Base-by-base conservation (phyloP, 2,329 filamentous ascomycete species). In the Calonectria pteridis region DNA sequence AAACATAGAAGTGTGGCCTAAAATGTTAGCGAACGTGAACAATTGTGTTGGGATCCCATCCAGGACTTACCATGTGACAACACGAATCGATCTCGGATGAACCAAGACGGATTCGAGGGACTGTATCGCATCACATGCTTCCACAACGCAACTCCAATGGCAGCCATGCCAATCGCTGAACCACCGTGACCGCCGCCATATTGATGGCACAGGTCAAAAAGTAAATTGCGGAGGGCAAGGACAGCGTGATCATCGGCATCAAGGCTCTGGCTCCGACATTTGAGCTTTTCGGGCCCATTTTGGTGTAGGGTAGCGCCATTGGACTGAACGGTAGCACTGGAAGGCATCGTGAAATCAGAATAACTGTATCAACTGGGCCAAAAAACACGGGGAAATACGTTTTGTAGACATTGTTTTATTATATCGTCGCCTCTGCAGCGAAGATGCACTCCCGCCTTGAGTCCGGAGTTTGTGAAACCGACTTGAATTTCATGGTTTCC, bases 61-160 rank as follows among this genome's bases (percentile, higher is more conserved):
- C 14, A 16, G 16, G 4, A 31, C 31, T 66, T n/a, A 53, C 84
- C 90, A 74, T 92, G 92, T 6, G 89, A 91, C 3, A 92, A 84
- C 0, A 92, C 87, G 76, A 92, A 92, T 28, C 90, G 86, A 77
- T 92, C 90, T 13, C 90, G 84, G 79, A 91, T 90, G 83, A 92
- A 91, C 77, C 83, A 92, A 37, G 86, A 81, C 7, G 88, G 86
- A 6, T 85, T 87, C 7, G 86, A 82, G 0, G 91, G 90, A 1
- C 88, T 85, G 74, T 91, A 92, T 35, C 85, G 85, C 91, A 92
- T 92, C 4, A 85, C 84, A 78, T 92, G 89, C 77, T 90, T 91
- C 86, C 87, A 93, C 4, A 92, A 80, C 0, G 84, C 82, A 13
- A 86, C 79, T 13, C 74, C 77, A 63, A 73, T 78, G 16, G 72